phyloP scores from a whole-genome alignment of 2,329 filamentous ascomycete species.

The Hypoxylon sp. region DNA sequence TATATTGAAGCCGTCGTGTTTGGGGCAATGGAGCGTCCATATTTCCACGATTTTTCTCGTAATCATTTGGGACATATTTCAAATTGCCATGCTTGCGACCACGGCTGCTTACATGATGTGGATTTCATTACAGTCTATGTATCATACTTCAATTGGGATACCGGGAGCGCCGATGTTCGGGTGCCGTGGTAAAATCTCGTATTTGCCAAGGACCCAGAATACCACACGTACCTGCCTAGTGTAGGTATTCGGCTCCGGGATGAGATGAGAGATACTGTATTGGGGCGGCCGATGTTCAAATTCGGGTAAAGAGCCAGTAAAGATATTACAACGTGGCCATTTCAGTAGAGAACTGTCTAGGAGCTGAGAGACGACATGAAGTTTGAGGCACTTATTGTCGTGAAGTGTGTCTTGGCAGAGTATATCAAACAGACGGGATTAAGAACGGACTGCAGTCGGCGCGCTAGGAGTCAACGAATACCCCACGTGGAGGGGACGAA shows the following conservation, averaged over 20 bases:
- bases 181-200: neutral
- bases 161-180: slow-evolving; percentile 24
- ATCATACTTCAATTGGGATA: neutral
- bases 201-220: slow-evolving; percentile 19
- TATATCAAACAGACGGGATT: slow-evolving; percentile 29
- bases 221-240: neutral
- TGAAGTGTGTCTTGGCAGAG: slow-evolving; percentile 30
- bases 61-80: slow-evolving; percentile 10
- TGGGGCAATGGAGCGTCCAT: too few species aligned
- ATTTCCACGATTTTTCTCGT: neutral
- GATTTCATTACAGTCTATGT: neutral
- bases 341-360: neutral
- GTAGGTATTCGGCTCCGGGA: slow-evolving; percentile 12
- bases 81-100: slow-evolving; percentile 2
- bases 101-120: slow-evolving; percentile 9
- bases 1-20: too few species aligned
- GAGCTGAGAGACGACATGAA: neutral
- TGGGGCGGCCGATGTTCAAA: neutral
- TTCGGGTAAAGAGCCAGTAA: neutral
- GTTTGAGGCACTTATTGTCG: slow-evolving; percentile 37
- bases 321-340: slow-evolving; percentile 2
- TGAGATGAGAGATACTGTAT: neutral
- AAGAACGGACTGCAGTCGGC: slow-evolving; percentile 1
- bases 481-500: slow-evolving; percentile 37
- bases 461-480: slow-evolving; percentile 22